Conservation (phyloP, 495 filamentous ascomycete species). For the Penicillium maclennaniae region DNA sequence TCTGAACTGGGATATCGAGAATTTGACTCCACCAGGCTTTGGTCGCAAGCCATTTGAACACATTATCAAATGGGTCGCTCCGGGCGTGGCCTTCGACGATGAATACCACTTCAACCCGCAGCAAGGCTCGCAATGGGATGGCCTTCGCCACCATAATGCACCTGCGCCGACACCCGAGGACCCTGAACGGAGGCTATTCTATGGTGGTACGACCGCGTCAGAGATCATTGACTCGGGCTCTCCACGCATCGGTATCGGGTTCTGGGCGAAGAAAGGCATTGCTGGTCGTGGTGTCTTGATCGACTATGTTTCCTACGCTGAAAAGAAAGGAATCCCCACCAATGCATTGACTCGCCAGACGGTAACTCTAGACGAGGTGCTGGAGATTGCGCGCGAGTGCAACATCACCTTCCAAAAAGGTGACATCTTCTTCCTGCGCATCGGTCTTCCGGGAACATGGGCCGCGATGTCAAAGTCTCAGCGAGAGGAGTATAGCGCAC, state of each 20-base stretch:
- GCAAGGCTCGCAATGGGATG: slow-evolving; percentile 74
- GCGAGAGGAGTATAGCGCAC: slow-evolving; percentile 34
- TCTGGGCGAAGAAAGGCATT: slow-evolving; percentile 49
- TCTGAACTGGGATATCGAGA: slow-evolving; percentile 50
- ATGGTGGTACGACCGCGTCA: slow-evolving; percentile 49
- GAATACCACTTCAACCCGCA: slow-evolving; percentile 74
- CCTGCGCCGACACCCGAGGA: slow-evolving; percentile 35
- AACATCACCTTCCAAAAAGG: slow-evolving; percentile 55
- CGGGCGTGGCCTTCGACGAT: slow-evolving; percentile 58
- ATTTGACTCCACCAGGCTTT: slow-evolving; percentile 49
- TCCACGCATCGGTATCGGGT: slow-evolving; percentile 48
- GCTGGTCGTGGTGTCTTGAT: slow-evolving; percentile 54
- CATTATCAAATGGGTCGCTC: slow-evolving; percentile 48
- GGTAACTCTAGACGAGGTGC: slow-evolving; percentile 54
- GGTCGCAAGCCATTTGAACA: slow-evolving; percentile 54
- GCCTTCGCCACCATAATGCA: slow-evolving; percentile 57
- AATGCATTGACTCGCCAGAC: slow-evolving; percentile 58
- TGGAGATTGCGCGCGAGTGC: slow-evolving; percentile 50
- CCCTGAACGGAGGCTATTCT: slow-evolving; percentile 41
- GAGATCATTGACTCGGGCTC: slow-evolving; percentile 52
- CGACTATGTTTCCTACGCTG: slow-evolving; percentile 51
- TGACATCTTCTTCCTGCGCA: slow-evolving; percentile 74
- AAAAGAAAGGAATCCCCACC: slow-evolving; percentile 42
- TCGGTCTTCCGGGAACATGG: slow-evolving; percentile 54
- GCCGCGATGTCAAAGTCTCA: slow-evolving; percentile 36